These are phyloP conservation scores for Triangularia verruculosa DNA, from an alignment of 2,329 filamentous ascomycete genomes.

Conservation along the genomic window DNA sequence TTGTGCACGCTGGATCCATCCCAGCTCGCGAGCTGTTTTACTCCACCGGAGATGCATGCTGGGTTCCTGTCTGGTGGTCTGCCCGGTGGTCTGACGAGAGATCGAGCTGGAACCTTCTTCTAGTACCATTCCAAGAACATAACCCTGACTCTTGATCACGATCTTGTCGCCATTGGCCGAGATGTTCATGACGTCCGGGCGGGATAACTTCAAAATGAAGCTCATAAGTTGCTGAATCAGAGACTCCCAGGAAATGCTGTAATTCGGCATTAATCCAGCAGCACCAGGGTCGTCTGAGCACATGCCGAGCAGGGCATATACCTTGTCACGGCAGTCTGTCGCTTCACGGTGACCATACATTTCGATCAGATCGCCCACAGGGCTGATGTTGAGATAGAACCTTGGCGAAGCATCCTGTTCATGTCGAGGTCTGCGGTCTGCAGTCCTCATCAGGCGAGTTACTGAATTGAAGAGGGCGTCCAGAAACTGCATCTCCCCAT, in stretches of 20 bases:
- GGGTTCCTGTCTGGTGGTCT: no score
- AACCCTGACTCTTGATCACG: not conserved
- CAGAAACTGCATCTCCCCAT: not conserved
- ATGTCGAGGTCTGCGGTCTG: not conserved
- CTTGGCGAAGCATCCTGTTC: not conserved
- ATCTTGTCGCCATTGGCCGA: not conserved
- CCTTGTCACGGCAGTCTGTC: not conserved
- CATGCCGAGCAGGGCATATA: slow-evolving; percentile 7
- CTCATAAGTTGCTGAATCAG: not conserved
- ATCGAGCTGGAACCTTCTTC: no score
- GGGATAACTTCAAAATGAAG: not conserved
- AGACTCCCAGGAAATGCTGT: not conserved
- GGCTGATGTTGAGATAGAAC: not conserved
- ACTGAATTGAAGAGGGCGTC: not conserved
- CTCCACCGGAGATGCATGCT: no score
- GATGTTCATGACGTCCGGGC: not conserved
- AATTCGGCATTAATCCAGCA: not conserved
- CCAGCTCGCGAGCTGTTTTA: no score
- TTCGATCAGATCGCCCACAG: not conserved
- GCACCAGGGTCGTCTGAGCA: not conserved
- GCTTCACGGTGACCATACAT: not conserved
- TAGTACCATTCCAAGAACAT: not conserved
- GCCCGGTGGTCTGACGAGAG: no score
- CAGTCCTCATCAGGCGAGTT: not conserved
- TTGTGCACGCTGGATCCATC: no score